Evolutionary conservation across 1,139 yeast genomes (phyloP), one percentile per base, ranked within the genome.

Genomic region (Taphrina sp.): DNA sequence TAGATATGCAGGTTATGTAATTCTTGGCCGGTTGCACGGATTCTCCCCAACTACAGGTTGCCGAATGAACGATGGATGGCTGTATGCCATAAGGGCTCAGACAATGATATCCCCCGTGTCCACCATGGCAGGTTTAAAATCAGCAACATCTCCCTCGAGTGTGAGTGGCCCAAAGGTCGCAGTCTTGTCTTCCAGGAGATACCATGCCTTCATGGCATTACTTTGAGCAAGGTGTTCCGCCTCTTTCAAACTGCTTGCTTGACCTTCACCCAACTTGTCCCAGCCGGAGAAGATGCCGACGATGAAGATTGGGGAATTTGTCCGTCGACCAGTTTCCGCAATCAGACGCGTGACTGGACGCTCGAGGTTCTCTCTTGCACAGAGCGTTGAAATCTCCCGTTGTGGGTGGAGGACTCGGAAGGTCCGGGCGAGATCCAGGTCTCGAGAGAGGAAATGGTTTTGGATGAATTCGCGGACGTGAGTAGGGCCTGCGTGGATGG

Each of bases 201-300:
- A 92, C 83, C 95, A 92, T 59, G 87, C 80, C 77, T 89, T 82
- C 68, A 92, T 79, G 26, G 97, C 92, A 70, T 85, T 85, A 46
- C 89, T 94, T 51, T 89, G 87, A 28, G 96, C 94, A 69, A 96
- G 81, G 34, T 89, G 85, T 70, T 89, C 86, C 42, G 97, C 96
- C 72, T 92, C 98, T 62, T 78, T 80, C 64, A 92, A 74, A 43
- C 95, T 85, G n/a, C 94, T 76, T 47, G 97, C 99, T 65, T 85
- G 89, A 43, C 96, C 96, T 72, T 92, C 97, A 53, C 97, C 96
- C 58, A 92, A 75, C 70, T 88, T 84, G 60, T 82, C 81, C 20
- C 76, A 76, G 33, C 96, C 97, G 58, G 84, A 77, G 70, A 89
- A 92, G 1, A 88, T 95, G 54, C 96, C 97, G 33, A 92, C 95